Evolutionary conservation across 305 asterid genomes (phyloP), one percentile per base, ranked within the genome.

Genomic region (Solanum hybrid): DNA sequence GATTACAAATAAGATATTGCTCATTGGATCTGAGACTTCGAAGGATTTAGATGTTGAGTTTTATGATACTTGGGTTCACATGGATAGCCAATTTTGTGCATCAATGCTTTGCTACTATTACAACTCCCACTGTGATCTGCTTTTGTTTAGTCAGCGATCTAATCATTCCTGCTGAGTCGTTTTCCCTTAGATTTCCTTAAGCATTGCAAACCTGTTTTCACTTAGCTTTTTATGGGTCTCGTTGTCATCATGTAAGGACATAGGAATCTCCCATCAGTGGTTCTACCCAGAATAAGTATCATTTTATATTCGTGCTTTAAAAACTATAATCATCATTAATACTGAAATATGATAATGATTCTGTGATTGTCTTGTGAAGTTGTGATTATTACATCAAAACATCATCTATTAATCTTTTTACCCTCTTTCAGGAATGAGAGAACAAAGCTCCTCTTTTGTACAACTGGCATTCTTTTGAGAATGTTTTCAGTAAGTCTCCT

Each of bases 401-500:
- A 57, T 85, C 76, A 31, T 84, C 31, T 51, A 20, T 51, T 84
- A 86, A 34, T 90, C 90, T 86, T 89, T 9, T 91, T 89, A 61
- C 69, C 82, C 86, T 94, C 75, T 88, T 92, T 64, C 85, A 97
- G 99, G 98, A 97, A 93, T 92, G 98, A 95, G 91, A 93, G 94
- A 91, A 97, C 99, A 33, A 97, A 93, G 95, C 99, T 97, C 93
- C 98, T 97, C 28, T 97, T 97, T 90, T 97, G 99, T 94, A 97
- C 99, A 8, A 97, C 99, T 67, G 99, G 99, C 90, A 96, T 97
- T 93, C 99, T 97, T 93, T 93, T 96, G 93, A 95, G 99, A 94
- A 97, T 96, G 98, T 93, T 97, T 85, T 93, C 95, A 94, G 99
- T 97, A 87, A 69, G 77, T 73, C 75, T 11, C 75, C 76, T 33